Percentiles rank a stretch among this genome's conserved stretches.
Conservation (phyloP, 1,139 yeast species). For the Taiozyma sp. region DNA sequence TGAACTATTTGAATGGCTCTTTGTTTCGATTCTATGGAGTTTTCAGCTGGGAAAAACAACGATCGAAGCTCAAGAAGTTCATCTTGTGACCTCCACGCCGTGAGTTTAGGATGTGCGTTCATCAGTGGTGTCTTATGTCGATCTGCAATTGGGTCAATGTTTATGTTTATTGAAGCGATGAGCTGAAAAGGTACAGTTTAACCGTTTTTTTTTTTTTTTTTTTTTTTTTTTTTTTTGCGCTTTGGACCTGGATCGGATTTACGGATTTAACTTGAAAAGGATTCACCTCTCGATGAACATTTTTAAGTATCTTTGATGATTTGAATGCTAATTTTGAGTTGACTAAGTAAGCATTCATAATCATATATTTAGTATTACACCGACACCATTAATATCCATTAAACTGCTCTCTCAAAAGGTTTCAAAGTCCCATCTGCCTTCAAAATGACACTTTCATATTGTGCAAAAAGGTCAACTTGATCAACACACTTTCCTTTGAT, state of each 20-base stretch:
- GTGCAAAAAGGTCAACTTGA: constrained; percentile 1
- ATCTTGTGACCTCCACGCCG: constrained; percentile 46
- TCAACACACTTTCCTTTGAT: constrained; percentile 15
- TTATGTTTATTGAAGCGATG: not conserved
- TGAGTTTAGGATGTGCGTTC: constrained; percentile 38
- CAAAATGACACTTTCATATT: constrained; percentile 9
- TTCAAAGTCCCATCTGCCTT: constrained; percentile 1
- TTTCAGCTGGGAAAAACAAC: constrained; percentile 57
- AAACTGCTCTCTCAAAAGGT: not conserved
- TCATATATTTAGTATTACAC: too few species aligned
- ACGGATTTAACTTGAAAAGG: not conserved
- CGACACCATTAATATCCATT: not conserved
- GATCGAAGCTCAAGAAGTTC: constrained; percentile 51
- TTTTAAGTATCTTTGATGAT: too few species aligned
- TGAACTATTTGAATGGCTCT: not conserved
- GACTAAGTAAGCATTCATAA: too few species aligned
- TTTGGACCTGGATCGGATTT: not conserved
- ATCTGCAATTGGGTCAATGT: not conserved
- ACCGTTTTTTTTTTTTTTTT: not conserved
- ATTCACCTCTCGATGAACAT: too few species aligned
- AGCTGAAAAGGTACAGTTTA: too few species aligned
- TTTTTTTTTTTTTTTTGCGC: not conserved
- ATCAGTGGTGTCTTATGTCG: not conserved
- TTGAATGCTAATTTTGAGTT: too few species aligned
- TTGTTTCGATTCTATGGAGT: constrained; percentile 9